These are phyloP conservation scores for Striga asiatica DNA, from an alignment of 257 asterid species.

Conservation along the genomic window DNA sequence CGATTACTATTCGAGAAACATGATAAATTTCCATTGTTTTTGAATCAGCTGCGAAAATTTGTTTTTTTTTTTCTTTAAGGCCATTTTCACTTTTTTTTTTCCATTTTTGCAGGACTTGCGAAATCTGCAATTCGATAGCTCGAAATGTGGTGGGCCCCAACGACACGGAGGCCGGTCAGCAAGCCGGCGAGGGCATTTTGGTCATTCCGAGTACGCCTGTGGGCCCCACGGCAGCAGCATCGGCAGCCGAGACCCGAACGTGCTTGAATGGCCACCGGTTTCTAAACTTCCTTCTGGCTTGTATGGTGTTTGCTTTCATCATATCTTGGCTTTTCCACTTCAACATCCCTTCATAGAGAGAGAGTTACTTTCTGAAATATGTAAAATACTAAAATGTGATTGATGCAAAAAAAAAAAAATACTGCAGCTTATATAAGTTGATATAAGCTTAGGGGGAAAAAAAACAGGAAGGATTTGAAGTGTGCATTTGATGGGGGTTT, in stretches of 20 bases:
- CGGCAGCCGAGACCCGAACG: constrained; percentile 26
- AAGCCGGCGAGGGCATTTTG: constrained; percentile 23
- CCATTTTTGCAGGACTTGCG: constrained; percentile 53
- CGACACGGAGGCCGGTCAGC: constrained; percentile 37
- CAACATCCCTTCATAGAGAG: constrained; percentile 65
- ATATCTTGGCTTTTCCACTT: constrained; percentile 92
- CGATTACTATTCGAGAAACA: too few species aligned
- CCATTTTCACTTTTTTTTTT: background rate
- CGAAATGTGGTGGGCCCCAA: constrained; percentile 57
- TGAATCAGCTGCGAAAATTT: too few species aligned
- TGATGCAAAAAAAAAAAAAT: too few species aligned
- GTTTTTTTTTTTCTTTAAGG: background rate
- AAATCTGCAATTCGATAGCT: constrained; percentile 78
- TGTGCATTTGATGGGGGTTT: constrained; percentile 9
- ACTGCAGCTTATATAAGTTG: too few species aligned
- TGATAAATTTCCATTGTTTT: background rate
- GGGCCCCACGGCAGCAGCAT: constrained; percentile 12
- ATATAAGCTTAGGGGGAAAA: too few species aligned
- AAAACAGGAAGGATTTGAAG: too few species aligned
- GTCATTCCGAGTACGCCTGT: constrained; percentile 17
- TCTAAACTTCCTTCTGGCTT: constrained; percentile 65
- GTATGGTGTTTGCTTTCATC: constrained; percentile 84
- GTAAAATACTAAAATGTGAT: too few species aligned
- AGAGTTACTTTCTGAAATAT: background rate
- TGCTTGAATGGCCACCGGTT: constrained; percentile 71